phyloP scores from a whole-genome alignment of 1,139 yeast species.

The Groenewaldozyma sp. region DNA sequence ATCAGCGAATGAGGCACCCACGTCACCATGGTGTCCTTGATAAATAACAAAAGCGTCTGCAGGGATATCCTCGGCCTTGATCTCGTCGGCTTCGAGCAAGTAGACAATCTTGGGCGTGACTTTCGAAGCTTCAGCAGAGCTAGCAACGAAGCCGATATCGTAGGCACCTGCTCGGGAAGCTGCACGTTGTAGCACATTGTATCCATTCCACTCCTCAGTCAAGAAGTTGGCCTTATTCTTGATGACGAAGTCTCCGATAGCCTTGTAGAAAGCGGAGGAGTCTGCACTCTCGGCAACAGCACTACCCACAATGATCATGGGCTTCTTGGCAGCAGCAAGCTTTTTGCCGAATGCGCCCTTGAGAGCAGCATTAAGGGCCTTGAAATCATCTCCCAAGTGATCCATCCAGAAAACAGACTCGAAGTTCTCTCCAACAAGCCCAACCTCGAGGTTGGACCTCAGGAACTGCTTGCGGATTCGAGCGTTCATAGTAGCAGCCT shows the following conservation, averaged over 20 bases:
- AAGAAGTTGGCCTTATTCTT: conserved; percentile 50
- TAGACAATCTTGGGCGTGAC: conserved; percentile 67
- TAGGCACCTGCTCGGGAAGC: conserved; percentile 83
- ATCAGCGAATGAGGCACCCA: conserved; percentile 83
- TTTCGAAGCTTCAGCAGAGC: conserved; percentile 38
- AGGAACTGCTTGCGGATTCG: conserved; percentile 82
- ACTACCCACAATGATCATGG: conserved; percentile 76
- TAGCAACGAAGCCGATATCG: conserved; percentile 69
- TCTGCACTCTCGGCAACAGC: conserved; percentile 67
- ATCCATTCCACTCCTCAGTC: conserved; percentile 74
- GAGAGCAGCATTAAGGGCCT: conserved; percentile 52
- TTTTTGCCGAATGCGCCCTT: conserved; percentile 62
- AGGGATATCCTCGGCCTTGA: conserved; percentile 61
- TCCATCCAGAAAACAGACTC: conserved; percentile 66
- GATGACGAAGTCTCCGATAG: conserved; percentile 55
- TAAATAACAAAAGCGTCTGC: conserved; percentile 81
- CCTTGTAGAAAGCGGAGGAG: conserved; percentile 51
- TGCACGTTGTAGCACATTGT: conserved; percentile 73
- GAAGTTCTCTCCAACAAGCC: conserved; percentile 66
- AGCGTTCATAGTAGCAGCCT: conserved; percentile 82
- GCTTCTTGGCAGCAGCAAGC: conserved; percentile 58
- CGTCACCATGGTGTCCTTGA: conserved; percentile 90
- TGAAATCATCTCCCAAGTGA: conserved; percentile 54
- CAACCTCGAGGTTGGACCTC: conserved; percentile 53
- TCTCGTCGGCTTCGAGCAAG: conserved; percentile 79